Evolutionary conservation across 2,329 filamentous ascomycete genomes (phyloP).

Genomic region (Fusarium torulosum): DNA sequence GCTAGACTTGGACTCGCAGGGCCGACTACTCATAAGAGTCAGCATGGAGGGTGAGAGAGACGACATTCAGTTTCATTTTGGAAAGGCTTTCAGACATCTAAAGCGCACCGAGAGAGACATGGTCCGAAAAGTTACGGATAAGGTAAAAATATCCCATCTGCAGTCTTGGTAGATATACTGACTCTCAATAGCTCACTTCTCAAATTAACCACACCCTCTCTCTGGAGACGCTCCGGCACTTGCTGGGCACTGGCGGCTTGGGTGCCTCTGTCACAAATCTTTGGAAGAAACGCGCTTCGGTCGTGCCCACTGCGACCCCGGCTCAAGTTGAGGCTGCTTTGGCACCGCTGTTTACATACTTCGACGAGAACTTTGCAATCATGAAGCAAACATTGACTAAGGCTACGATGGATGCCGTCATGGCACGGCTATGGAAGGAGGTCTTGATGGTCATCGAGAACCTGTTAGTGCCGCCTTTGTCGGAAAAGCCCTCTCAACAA

Average conservation of each 20-base stretch:
- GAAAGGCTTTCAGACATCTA: conserved; percentile 93
- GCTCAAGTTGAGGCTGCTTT: conserved; percentile 84
- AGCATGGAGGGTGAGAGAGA: conserved; percentile 99
- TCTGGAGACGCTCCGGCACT: conserved; percentile 78
- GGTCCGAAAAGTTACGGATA: conserved; percentile 97
- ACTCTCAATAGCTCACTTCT: conserved; percentile 76
- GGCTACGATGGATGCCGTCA: conserved; percentile 97
- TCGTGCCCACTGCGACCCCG: conserved; percentile 70
- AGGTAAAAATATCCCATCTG: conserved; percentile 68
- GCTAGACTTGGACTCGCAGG: conserved; percentile 97
- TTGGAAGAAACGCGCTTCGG: conserved; percentile 71
- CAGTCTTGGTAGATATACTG: conserved; percentile 6
- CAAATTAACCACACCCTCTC: conserved; percentile 94
- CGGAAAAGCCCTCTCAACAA: conserved; percentile 92
- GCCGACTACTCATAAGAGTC: conserved; percentile 86
- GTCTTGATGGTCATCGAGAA: conserved; percentile 91
- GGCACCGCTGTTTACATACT: conserved; percentile 89
- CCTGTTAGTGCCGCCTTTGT: conserved; percentile 90
- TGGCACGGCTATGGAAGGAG: conserved; percentile 98
- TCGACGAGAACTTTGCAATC: conserved; percentile 98
- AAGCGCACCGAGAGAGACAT: conserved; percentile 98
- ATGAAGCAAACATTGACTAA: conserved; percentile 98
- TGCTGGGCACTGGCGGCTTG: conserved; percentile 78
- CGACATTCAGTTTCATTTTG: conserved; percentile 98
- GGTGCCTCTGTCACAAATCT: conserved; percentile 79